A percentile compares a stretch with the other conserved stretches of the same genome.
These are phyloP conservation scores for Sicyos edulis DNA, from an alignment of 306 rosid species.

Conservation along the genomic window DNA sequence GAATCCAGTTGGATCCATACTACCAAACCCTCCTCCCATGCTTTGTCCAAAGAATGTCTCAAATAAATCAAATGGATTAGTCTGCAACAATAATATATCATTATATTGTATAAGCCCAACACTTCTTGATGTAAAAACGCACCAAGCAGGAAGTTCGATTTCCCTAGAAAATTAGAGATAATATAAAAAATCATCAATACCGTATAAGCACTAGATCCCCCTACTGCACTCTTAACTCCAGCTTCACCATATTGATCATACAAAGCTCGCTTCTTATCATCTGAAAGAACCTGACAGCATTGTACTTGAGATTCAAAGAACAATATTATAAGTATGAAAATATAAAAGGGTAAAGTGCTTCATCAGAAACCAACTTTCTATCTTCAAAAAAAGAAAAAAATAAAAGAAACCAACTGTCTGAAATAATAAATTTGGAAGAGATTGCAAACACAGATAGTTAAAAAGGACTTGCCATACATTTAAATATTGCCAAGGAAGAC, in stretches of 20 bases:
- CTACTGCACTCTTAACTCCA: slow-evolving; percentile 84
- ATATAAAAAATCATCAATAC: slow-evolving; percentile 29
- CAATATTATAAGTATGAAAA: slow-evolving; percentile 31
- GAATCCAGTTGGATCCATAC: slow-evolving; percentile 73
- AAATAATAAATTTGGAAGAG: background rate
- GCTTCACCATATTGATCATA: slow-evolving; percentile 98
- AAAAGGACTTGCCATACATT: background rate
- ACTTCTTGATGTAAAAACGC: slow-evolving; percentile 13
- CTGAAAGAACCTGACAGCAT: slow-evolving; percentile 95
- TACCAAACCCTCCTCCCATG: slow-evolving; percentile 65
- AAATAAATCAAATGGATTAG: slow-evolving; percentile 95
- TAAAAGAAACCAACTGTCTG: background rate
- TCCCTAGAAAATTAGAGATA: slow-evolving; percentile 13
- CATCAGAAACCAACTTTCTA: too few relatives aligned
- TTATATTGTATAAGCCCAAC: slow-evolving; percentile 14
- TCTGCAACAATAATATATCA: slow-evolving; percentile 43
- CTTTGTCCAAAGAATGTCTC: slow-evolving; percentile 89
- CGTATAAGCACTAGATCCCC: slow-evolving; percentile 87
- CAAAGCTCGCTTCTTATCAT: slow-evolving; percentile 86
- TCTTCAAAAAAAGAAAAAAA: too few relatives aligned
- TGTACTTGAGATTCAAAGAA: slow-evolving; percentile 63
- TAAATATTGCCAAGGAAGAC: background rate
- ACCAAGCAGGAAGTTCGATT: slow-evolving; percentile 12
- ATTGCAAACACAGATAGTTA: background rate
- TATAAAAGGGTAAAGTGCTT: slow-evolving; percentile 19